phyloP scores from a whole-genome alignment of 2,329 filamentous ascomycete genomes.

The Onygenales sp. region DNA sequence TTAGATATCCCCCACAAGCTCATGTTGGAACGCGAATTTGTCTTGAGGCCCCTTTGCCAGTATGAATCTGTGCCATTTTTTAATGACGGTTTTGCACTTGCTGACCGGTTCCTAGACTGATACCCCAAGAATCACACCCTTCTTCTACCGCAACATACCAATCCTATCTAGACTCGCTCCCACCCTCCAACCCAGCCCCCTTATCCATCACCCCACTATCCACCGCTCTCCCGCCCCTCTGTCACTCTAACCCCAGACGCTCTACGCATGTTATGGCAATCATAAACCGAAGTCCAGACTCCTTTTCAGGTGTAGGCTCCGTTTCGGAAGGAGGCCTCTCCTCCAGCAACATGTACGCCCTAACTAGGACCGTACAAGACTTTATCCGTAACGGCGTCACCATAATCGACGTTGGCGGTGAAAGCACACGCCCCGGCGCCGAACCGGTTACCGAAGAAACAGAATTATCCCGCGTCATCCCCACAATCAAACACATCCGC shows the following conservation, averaged over 20 bases:
- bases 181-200: conserved; percentile 26
- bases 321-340: conserved; percentile 83
- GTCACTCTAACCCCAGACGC: conserved; percentile 45
- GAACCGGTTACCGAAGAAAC: conserved; percentile 59
- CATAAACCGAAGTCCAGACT: conserved; percentile 89
- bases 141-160: conserved; percentile 24
- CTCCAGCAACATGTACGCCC: conserved; percentile 34
- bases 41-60: conserved; percentile 69
- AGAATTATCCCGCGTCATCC: conserved; percentile 69
- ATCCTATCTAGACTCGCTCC: conserved; percentile 25
- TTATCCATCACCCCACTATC: conserved; percentile 31
- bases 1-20: conserved; percentile 76
- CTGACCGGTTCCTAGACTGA: conserved; percentile 23
- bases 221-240: conserved; percentile 42
- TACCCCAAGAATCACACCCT: conserved; percentile 30
- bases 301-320: conserved; percentile 91
- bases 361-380: conserved; percentile 49
- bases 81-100: not conserved
- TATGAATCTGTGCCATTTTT: conserved; percentile 16
- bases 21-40: conserved; percentile 88
- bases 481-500: conserved; percentile 66
- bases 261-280: conserved; percentile 84
- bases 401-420: conserved; percentile 86
- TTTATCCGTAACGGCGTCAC: conserved; percentile 64
- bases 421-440: conserved; percentile 77